These are phyloP conservation scores for Pistacia vera DNA, from an alignment of 345 rosid species.

Conservation along the genomic window DNA sequence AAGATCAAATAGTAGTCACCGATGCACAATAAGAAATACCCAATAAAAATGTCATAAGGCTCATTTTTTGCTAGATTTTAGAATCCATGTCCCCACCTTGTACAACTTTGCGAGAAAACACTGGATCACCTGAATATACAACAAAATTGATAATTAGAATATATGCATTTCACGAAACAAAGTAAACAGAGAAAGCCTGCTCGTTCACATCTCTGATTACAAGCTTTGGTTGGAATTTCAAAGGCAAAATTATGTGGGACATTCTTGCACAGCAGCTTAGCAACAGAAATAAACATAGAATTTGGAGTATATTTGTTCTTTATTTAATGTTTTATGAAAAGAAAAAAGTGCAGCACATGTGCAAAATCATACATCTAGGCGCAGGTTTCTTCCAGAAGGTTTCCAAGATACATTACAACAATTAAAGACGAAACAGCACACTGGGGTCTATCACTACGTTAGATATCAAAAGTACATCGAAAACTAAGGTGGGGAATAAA, in stretches of 20 bases:
- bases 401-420: background rate
- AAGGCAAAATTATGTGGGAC: background rate
- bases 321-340: no score
- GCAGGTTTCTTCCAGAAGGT: background rate
- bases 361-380: background rate
- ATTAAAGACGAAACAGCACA: background rate
- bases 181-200: background rate
- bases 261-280: background rate
- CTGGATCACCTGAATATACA: background rate
- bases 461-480: background rate
- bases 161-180: background rate
- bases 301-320: background rate
- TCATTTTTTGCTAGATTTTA: background rate
- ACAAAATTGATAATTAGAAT: background rate
- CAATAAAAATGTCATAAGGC: background rate
- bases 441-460: no score
- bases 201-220: background rate
- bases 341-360: background rate
- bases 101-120: background rate
- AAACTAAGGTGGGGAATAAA: background rate
- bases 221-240: background rate
- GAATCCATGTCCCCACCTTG: background rate
- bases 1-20: constrained; percentile 5
- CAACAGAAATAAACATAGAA: background rate
- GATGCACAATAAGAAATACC: constrained; percentile 12